Conservation (phyloP, 495 filamentous ascomycete species). For the Choiromyces venosus region DNA sequence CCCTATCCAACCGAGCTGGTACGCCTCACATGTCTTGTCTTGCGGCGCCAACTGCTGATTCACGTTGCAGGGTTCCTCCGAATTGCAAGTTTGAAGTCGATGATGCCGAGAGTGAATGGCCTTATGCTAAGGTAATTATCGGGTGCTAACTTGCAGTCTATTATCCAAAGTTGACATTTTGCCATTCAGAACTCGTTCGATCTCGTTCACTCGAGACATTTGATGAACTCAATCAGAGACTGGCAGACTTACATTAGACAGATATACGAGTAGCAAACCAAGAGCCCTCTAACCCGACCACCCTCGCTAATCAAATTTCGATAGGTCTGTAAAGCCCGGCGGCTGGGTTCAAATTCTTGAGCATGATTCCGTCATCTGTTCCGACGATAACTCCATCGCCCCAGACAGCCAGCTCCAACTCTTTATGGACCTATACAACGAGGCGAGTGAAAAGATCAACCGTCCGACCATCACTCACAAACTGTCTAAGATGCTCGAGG, state of each 20-base stretch:
- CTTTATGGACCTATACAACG: not conserved
- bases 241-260: constrained; percentile 20
- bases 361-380: not conserved
- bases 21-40: not conserved
- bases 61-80: constrained; percentile 39
- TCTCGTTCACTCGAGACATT: constrained; percentile 43
- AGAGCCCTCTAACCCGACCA: not conserved
- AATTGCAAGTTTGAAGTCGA: constrained; percentile 48
- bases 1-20: constrained; percentile 22
- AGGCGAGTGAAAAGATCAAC: not conserved
- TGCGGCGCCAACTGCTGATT: not conserved
- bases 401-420: not conserved
- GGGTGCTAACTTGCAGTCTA: not conserved
- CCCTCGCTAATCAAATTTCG: not conserved
- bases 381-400: constrained; percentile 17
- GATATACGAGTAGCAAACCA: constrained; percentile 42
- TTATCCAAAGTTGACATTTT: not conserved
- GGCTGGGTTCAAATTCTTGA: constrained; percentile 18
- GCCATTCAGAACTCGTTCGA: constrained; percentile 38
- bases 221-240: constrained; percentile 27
- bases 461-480: not conserved
- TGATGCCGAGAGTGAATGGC: constrained; percentile 47
- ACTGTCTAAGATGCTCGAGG: not conserved
- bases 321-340: constrained; percentile 10
- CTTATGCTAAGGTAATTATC: constrained; percentile 34